Base-by-base conservation (phyloP, 768 basidiomycete genomes). In the Boletus bicolor region DNA sequence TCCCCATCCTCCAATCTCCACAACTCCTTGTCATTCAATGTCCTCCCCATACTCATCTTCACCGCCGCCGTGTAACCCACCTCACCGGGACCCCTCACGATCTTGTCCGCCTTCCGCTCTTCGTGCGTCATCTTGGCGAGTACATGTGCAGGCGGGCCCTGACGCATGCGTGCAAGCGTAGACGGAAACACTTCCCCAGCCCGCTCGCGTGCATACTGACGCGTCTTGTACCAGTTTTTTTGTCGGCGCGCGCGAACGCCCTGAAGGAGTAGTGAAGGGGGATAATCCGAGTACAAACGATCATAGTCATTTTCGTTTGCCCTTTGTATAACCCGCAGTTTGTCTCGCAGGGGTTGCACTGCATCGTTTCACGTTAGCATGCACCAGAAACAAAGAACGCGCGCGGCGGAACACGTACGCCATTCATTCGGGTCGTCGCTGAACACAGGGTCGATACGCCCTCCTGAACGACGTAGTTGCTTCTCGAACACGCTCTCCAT, bases 11-110 rank as follows among this genome's bases (percentile, higher is more conserved):
- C 78, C 11, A 56, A 64, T 61, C 56, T 70, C 75, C 73, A 76
- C 39, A 58, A 55, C 17, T 72, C 65, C 2, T 64, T 59, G 41
- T 73, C 64, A 38, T 64, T 66, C 59, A 86, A 58, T 66, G 76
- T 82, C 51, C 76, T 77, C 3, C 87, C 84, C 55, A 81, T 66
- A 55, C 64, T 70, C 55, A 72, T 72, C 74, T 91, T 93, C 48
- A 85, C 75, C 64, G 70, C 63, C n/a, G 81, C 89, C 2, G 84
- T 79, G 67, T 89, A 91, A 14, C 91, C 91, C 0, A 80, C 87
- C 67, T 86, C 83, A 51, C 85, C 79, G 2, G 81, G 75, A 37
- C 82, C 70, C 35, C 76, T 66, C 49, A 77, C 75, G 5, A 86
- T 70, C 57, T 69, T 72, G 58, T 90, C 87, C 67, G 75, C 65